Percentiles rank a stretch among this genome's conserved stretches.
Evolutionary conservation across 495 filamentous ascomycete genomes (phyloP).

Genomic region (Letharia columbiana): DNA sequence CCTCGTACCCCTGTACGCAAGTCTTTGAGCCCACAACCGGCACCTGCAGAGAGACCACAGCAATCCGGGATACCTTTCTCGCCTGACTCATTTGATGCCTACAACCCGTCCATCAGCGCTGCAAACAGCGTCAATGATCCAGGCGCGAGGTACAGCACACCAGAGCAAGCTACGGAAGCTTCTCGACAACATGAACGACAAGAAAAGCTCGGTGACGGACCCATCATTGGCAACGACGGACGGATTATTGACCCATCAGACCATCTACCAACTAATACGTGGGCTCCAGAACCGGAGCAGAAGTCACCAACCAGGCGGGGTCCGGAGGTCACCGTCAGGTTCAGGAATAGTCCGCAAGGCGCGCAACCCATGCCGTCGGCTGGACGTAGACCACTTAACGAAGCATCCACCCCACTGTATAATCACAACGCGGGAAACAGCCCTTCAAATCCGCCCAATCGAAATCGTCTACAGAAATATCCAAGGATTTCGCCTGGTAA

Average conservation of each 20-base stretch:
- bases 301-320: conserved; percentile 49
- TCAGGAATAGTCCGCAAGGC: conserved; percentile 37
- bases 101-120: conserved; percentile 49
- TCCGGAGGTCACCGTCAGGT: conserved; percentile 46
- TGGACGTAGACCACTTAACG: conserved; percentile 21
- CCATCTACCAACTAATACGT: conserved; percentile 80
- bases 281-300: conserved; percentile 87
- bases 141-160: conserved; percentile 35
- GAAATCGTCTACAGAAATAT: conserved; percentile 55
- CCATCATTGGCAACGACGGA: conserved; percentile 75
- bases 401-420: conserved; percentile 23
- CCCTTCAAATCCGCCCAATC: conserved; percentile 27
- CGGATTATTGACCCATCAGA: conserved; percentile 87
- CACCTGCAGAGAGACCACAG: conserved; percentile 42
- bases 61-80: conserved; percentile 69
- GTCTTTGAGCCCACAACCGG: conserved; percentile 67
- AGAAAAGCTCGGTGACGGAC: conserved; percentile 33
- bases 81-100: conserved; percentile 74
- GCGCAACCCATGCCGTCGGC: conserved; percentile 37
- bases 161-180: conserved; percentile 36
- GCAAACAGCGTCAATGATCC: conserved; percentile 30
- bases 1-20: conserved; percentile 58
- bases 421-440: conserved; percentile 23
- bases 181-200: conserved; percentile 33
- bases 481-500: conserved; percentile 21